Evolutionary conservation across 2,329 filamentous ascomycete genomes (phyloP).

Genomic region (Sordariomycetes sp.): DNA sequence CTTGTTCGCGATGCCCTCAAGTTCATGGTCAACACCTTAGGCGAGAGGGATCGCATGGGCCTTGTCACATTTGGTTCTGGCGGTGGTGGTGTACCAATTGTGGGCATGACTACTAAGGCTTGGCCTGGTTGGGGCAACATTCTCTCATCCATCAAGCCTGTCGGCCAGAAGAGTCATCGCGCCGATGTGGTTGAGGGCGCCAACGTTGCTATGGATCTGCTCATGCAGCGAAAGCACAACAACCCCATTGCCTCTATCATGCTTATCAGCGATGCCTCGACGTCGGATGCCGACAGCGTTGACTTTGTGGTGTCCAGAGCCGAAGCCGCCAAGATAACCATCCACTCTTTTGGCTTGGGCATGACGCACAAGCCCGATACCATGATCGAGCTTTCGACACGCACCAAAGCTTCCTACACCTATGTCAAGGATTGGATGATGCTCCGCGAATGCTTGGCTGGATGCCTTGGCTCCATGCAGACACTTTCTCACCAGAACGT

Average conservation of each 20-base stretch:
- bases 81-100: slow-evolving; percentile 83
- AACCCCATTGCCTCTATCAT: slow-evolving; percentile 94
- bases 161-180: slow-evolving; percentile 92
- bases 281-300: slow-evolving; percentile 86
- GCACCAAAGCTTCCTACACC: slow-evolving; percentile 93
- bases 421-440: slow-evolving; percentile 99
- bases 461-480: slow-evolving; percentile 85
- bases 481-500: slow-evolving; percentile 97
- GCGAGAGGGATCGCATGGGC: slow-evolving; percentile 92
- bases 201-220: slow-evolving; percentile 94
- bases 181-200: slow-evolving; percentile 96
- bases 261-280: slow-evolving; percentile 94
- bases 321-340: slow-evolving; percentile 93
- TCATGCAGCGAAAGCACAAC: slow-evolving; percentile 95
- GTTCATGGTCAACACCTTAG: slow-evolving; percentile 83
- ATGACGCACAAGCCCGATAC: slow-evolving; percentile 98
- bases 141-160: slow-evolving; percentile 78
- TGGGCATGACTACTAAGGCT: slow-evolving; percentile 95
- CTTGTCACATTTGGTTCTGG: slow-evolving; percentile 95
- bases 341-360: slow-evolving; percentile 92
- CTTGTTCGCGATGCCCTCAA: slow-evolving; percentile 83
- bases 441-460: slow-evolving; percentile 90
- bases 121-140: slow-evolving; percentile 90
- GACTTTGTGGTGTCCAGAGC: slow-evolving; percentile 96
- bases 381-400: slow-evolving; percentile 92